phyloP scores from a whole-genome alignment of 164 flowering plant genomes.

The Dillenia turbinata region DNA sequence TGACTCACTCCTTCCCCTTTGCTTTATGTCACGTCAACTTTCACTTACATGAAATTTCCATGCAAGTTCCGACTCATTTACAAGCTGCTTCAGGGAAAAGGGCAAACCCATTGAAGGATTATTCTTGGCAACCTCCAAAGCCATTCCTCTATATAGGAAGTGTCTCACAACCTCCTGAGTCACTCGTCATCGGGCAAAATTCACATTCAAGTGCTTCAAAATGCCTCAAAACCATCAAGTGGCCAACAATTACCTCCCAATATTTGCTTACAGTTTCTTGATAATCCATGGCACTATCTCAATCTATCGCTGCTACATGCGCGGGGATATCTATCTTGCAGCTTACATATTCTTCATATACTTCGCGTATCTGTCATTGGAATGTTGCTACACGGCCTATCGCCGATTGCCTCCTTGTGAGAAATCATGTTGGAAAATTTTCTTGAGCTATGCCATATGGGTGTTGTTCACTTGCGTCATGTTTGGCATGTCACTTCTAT shows the following conservation, averaged over 20 bases:
- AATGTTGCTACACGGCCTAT: neutral
- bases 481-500: too few species aligned
- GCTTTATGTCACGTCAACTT: too few species aligned
- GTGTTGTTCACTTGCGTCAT: neutral
- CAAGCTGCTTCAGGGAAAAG: too few species aligned
- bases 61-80: too few species aligned
- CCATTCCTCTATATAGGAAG: too few species aligned
- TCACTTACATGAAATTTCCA: too few species aligned
- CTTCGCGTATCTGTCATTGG: neutral
- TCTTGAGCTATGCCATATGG: constrained; percentile 3
- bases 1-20: too few species aligned
- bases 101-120: too few species aligned
- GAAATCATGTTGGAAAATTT: constrained; percentile 2
- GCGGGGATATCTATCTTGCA: neutral
- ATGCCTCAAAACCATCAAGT: neutral
- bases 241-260: neutral
- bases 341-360: constrained; percentile 4
- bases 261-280: neutral
- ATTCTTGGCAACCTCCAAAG: too few species aligned
- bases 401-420: neutral
- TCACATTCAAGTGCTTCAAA: neutral
- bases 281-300: neutral
- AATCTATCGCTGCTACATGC: neutral
- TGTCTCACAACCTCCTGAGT: too few species aligned
- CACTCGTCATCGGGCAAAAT: too few species aligned